These are phyloP conservation scores for Elymus sibiricus DNA, from an alignment of 176 grass and related monocot species.

Conservation along the genomic window DNA sequence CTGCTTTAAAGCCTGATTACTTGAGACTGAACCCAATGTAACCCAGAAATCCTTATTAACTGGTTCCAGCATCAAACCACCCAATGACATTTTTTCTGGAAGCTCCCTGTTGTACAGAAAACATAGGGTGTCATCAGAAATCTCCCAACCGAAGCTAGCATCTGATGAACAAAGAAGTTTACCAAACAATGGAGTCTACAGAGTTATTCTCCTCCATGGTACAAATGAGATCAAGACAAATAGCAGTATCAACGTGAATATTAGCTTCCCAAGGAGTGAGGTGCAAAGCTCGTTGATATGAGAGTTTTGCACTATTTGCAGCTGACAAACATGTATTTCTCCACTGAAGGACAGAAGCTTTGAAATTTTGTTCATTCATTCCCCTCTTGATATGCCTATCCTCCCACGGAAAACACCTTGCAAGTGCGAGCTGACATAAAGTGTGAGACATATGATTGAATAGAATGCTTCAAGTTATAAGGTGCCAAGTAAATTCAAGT, in stretches of 20 bases:
- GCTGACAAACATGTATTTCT: constrained; percentile 57
- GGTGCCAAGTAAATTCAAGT: constrained; percentile 21
- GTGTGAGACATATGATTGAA: neutral
- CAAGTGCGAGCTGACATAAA: constrained; percentile 63
- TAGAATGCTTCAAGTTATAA: constrained; percentile 19
- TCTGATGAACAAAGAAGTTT: constrained; percentile 29
- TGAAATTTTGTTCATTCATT: constrained; percentile 49
- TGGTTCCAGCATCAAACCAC: constrained; percentile 77
- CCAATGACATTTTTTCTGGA: constrained; percentile 80
- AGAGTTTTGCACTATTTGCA: constrained; percentile 66
- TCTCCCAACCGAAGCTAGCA: constrained; percentile 4
- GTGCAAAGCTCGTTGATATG: constrained; percentile 74
- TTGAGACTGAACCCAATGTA: constrained; percentile 74
- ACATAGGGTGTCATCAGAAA: constrained; percentile 39
- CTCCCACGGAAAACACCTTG: constrained; percentile 85
- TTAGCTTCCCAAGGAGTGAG: constrained; percentile 89
- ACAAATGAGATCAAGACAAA: constrained; percentile 69
- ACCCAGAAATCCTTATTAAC: constrained; percentile 91
- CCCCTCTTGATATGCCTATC: constrained; percentile 30
- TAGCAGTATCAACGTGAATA: constrained; percentile 81
- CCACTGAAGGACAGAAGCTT: constrained; percentile 60
- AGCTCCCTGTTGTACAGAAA: constrained; percentile 62
- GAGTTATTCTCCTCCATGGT: constrained; percentile 40
- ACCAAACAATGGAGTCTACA: constrained; percentile 53
- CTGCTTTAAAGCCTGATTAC: constrained; percentile 75